Evolutionary conservation across 1,139 yeast genomes (phyloP).

Genomic region (Debaryomyces subglobosus): DNA sequence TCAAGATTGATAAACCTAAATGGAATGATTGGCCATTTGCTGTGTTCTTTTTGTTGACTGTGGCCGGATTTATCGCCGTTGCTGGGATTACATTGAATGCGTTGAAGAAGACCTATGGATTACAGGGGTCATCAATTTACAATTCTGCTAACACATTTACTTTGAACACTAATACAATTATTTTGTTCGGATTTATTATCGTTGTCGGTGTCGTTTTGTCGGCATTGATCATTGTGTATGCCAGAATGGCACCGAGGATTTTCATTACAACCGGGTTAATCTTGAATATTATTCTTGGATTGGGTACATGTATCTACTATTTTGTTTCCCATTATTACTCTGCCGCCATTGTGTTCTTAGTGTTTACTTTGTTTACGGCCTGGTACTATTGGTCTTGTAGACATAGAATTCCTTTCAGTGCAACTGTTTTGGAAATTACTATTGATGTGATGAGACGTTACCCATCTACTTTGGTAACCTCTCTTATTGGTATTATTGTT

Average conservation of each 20-base stretch:
- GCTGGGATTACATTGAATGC: constrained; percentile 72
- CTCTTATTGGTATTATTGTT: constrained; percentile 66
- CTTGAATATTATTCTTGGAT: constrained; percentile 65
- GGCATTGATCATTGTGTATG: constrained; percentile 55
- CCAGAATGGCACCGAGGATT: constrained; percentile 63
- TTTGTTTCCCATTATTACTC: constrained; percentile 67
- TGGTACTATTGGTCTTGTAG: constrained; percentile 78
- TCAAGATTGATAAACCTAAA: constrained; percentile 64
- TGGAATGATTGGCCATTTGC: constrained; percentile 78
- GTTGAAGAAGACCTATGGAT: constrained; percentile 55
- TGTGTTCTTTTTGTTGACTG: constrained; percentile 59
- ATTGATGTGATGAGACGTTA: constrained; percentile 74
- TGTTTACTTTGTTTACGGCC: constrained; percentile 65
- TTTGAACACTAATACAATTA: constrained; percentile 71
- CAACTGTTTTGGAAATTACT: constrained; percentile 68
- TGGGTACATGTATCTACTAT: constrained; percentile 78
- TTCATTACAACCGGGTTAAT: constrained; percentile 75
- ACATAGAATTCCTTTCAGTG: constrained; percentile 70
- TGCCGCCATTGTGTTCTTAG: constrained; percentile 75
- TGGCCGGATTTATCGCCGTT: constrained; percentile 71
- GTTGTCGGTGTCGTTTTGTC: constrained; percentile 66
- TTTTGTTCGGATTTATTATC: constrained; percentile 68
- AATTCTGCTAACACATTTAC: constrained; percentile 55
- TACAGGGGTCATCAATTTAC: constrained; percentile 71
- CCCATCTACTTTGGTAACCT: constrained; percentile 68